Percentiles rank a stretch among this genome's conserved stretches.
phyloP scores from a whole-genome alignment of 2,329 filamentous ascomycete species.

The Sporothrix protearum region DNA sequence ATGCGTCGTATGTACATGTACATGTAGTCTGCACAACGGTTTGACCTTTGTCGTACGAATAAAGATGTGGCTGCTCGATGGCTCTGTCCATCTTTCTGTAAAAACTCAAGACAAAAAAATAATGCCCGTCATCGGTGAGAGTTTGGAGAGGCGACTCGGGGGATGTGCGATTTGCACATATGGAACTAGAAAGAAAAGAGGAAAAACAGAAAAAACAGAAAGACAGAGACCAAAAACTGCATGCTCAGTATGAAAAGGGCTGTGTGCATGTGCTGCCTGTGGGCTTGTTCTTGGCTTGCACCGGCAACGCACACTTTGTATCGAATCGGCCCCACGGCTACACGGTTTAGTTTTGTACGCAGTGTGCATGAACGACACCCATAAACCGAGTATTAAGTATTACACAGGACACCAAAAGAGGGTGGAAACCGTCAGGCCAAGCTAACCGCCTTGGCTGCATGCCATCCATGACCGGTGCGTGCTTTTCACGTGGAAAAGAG shows the following conservation, averaged over 20 bases:
- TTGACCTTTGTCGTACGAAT: not conserved
- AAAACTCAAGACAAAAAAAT: not conserved
- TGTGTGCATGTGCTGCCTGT: not conserved
- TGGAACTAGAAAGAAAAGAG: too few species aligned
- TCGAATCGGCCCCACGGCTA: not conserved
- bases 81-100: not conserved
- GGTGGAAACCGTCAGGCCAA: not conserved
- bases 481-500: conserved; percentile 8
- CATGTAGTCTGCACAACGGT: not conserved
- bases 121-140: not conserved
- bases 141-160: not conserved
- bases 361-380: not conserved
- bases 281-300: not conserved
- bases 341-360: too few species aligned
- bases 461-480: conserved; percentile 9
- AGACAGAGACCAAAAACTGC: too few species aligned
- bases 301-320: not conserved
- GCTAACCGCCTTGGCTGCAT: conserved; percentile 14
- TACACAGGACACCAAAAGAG: not conserved
- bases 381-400: not conserved
- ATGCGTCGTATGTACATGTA: not conserved
- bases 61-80: not conserved
- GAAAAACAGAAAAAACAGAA: too few species aligned
- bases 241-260: not conserved
- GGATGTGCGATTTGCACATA: too few species aligned